Evolutionary conservation across 352 stramenopile species (phyloP).

Genomic region (Globisporangium emineosum): DNA sequence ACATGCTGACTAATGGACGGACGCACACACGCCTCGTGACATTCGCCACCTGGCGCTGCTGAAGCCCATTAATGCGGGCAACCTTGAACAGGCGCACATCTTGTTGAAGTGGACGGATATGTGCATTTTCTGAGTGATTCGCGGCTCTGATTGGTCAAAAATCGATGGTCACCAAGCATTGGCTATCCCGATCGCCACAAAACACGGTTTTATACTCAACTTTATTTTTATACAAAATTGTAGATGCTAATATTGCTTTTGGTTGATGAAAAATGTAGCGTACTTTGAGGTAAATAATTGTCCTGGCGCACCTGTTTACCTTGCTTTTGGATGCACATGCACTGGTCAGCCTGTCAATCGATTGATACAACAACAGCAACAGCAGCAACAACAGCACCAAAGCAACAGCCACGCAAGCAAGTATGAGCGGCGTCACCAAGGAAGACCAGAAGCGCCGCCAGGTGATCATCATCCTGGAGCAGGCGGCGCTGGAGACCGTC

Average conservation of each 20-base stretch:
- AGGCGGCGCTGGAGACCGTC: slow-evolving; percentile 98
- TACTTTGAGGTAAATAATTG: not conserved
- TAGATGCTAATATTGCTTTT: not conserved
- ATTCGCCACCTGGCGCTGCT: not conserved
- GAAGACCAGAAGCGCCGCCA: slow-evolving; percentile 82
- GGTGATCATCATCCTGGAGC: slow-evolving; percentile 97
- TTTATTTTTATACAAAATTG: not conserved
- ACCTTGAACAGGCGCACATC: slow-evolving; percentile 3
- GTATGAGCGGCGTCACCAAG: slow-evolving; percentile 39
- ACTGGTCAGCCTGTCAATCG: not conserved
- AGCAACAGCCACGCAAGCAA: not conserved
- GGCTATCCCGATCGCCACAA: slow-evolving; percentile 1
- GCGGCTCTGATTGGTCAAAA: slow-evolving; percentile 5
- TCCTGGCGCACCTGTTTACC: not conserved
- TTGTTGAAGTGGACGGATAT: not conserved
- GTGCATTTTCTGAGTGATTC: not conserved
- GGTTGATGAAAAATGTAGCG: not conserved
- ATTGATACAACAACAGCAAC: not conserved
- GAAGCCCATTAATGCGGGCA: not conserved
- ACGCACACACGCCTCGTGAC: not conserved
- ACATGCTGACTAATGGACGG: not conserved
- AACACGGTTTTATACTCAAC: not conserved
- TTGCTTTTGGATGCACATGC: not conserved
- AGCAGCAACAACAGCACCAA: not conserved
- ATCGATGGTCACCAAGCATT: slow-evolving; percentile 6